Base-by-base conservation (phyloP, 2,329 filamentous ascomycete genomes). In the Mycogone perniciosa region DNA sequence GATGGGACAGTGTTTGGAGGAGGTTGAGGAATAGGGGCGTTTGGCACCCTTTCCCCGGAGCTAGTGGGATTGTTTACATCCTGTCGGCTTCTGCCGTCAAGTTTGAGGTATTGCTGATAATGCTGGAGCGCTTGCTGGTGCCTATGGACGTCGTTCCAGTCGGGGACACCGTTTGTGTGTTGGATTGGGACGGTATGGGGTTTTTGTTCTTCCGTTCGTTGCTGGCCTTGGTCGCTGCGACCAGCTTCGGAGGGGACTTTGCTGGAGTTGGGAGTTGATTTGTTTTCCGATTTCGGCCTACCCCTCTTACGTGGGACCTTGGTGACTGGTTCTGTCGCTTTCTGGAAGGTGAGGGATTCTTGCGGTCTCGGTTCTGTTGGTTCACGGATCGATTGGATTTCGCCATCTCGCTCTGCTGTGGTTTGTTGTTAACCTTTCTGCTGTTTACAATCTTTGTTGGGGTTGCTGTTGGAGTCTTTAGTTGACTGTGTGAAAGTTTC, bases 391-490 rank as follows among this genome's bases (percentile, higher is more conserved):
- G 45, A 38, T 54, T 37, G 31, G 11, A 53, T 31, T 20, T 64
- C 55, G 52, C 56, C 52, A 57, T 57, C 41, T 55, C 34, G 51
- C 54, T 65, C 67, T 67, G 63, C 54, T 58, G 51, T 39, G 54
- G 41, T 41, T 56, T 60, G 44, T 54, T 62, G 67, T 72, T 64
- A 71, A 67, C 55, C 33, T 54, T 63, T 54, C 38, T 55, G 54
- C 51, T 62, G 46, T 59, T 52, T 52, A 43, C 43, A 46, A 59
- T 59, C 51, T 62, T 64, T 31, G 39, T 58, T 29, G 62, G 60
- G 42, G 61, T 64, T 44, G 53, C 48, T 53, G 58, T 52, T 47
- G 58, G 58, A 46, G 54, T 59, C 38, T 57, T 58, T 30, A 53
- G 49, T 44, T 62, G 62, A 48, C 41, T 35, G 53, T 49, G 49